Evolutionary conservation across 192 early-diverging fungal genomes (phyloP).

Genomic region (Gryganskiella cystojenkinii): DNA sequence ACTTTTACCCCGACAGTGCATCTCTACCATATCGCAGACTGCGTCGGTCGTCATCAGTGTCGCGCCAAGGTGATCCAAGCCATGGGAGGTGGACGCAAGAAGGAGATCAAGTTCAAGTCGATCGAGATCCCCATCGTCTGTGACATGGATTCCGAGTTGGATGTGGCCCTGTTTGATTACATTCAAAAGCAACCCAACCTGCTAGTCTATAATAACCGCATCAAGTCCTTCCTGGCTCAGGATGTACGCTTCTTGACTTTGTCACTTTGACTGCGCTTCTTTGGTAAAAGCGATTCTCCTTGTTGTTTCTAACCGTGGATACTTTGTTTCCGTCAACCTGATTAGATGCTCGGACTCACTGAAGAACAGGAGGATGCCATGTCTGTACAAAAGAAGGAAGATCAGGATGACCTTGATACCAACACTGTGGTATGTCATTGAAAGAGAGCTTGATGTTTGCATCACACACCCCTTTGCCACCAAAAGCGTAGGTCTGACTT

Average conservation of each 20-base stretch:
- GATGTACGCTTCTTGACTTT: conserved; percentile 22
- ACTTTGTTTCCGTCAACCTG: neutral
- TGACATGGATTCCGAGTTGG: conserved; percentile 47
- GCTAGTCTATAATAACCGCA: conserved; percentile 47
- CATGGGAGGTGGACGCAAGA: conserved; percentile 52
- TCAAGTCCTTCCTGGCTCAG: conserved; percentile 49
- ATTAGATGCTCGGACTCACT: conserved; percentile 44
- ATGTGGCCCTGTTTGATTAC: conserved; percentile 38
- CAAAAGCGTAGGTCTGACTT: neutral
- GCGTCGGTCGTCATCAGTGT: conserved; percentile 50
- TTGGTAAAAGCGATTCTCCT: neutral
- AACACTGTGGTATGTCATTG: too few relatives aligned
- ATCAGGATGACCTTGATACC: conserved; percentile 33
- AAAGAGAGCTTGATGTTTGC: too few relatives aligned
- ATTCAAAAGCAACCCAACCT: conserved; percentile 50
- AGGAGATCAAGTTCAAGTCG: conserved; percentile 50
- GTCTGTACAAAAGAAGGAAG: conserved; percentile 26
- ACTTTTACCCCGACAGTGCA: conserved; percentile 50
- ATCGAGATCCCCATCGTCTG: conserved; percentile 50
- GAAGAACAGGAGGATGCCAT: conserved; percentile 34
- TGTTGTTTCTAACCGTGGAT: neutral
- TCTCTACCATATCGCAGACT: conserved; percentile 51
- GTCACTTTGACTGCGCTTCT: neutral
- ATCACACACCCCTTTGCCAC: too few relatives aligned
- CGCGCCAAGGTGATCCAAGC: conserved; percentile 52